Percentiles rank a stretch among this genome's conserved stretches.
Conservation (phyloP, 495 filamentous ascomycete species). For the Mytilinidion resinicola region DNA sequence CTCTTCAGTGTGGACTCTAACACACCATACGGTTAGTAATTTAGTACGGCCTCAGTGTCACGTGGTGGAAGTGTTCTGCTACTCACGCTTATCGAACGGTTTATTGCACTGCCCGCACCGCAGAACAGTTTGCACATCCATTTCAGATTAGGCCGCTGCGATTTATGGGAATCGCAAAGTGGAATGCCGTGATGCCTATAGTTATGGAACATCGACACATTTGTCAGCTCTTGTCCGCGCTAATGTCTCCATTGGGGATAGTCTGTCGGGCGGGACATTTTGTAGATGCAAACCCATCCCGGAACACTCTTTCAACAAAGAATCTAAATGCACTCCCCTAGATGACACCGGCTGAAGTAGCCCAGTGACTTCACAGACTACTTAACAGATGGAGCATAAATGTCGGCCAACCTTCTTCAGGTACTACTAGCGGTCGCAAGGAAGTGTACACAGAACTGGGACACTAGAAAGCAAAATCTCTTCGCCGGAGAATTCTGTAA, state of each 20-base stretch:
- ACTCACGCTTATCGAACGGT: slow-evolving; percentile 42
- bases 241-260: neutral
- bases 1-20: slow-evolving; percentile 43
- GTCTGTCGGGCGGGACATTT: slow-evolving; percentile 35
- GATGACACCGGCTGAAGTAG: too few species aligned
- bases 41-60: slow-evolving; percentile 23
- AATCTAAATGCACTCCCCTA: too few species aligned
- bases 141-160: slow-evolving; percentile 30
- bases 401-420: too few species aligned
- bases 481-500: neutral
- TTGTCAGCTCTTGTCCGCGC: slow-evolving; percentile 33
- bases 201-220: slow-evolving; percentile 1
- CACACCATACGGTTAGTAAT: slow-evolving; percentile 17
- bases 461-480: too few species aligned
- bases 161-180: slow-evolving; percentile 20
- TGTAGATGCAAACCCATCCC: too few species aligned
- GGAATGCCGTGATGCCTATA: too few species aligned
- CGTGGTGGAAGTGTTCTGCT: slow-evolving; percentile 2
- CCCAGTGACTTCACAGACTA: too few species aligned
- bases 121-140: slow-evolving; percentile 32
- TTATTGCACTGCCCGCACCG: slow-evolving; percentile 41
- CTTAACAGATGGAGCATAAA: too few species aligned
- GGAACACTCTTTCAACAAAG: too few species aligned
- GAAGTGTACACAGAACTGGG: too few species aligned
- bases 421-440: too few species aligned